Evolutionary conservation across 176 grass and related monocot species (phyloP).

Genomic region (Guadua angustifolia): DNA sequence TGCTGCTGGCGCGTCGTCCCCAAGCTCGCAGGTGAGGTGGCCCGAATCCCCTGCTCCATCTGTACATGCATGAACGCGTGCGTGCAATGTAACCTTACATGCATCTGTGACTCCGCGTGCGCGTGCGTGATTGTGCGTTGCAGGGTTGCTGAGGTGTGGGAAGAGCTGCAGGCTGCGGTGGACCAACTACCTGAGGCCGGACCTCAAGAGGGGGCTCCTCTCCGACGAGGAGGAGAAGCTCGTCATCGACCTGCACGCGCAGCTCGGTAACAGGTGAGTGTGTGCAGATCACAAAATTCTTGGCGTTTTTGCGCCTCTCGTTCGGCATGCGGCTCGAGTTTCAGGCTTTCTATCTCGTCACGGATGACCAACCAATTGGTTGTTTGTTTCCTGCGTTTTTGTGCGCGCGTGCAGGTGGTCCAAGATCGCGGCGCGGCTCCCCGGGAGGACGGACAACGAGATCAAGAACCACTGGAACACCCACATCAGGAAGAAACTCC

Average conservation of each 20-base stretch:
- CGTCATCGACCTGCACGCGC: slow-evolving; percentile 83
- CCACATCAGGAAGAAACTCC: slow-evolving; percentile 93
- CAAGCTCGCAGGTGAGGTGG: slow-evolving; percentile 70
- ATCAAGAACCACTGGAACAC: slow-evolving; percentile 99
- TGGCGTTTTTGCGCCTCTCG: neutral
- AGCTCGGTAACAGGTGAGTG: slow-evolving; percentile 83
- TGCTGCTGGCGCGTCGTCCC: slow-evolving; percentile 93
- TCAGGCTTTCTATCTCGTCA: neutral
- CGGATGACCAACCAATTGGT: neutral
- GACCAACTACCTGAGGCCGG: slow-evolving; percentile 92
- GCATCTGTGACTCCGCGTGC: neutral
- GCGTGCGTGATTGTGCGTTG: neutral
- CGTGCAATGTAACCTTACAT: neutral
- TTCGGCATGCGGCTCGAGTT: neutral
- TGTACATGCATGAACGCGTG: neutral
- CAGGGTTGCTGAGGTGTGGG: slow-evolving; percentile 83
- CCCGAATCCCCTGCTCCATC: neutral
- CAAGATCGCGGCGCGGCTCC: slow-evolving; percentile 86
- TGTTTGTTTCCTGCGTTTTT: neutral
- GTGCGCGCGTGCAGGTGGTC: slow-evolving; percentile 53
- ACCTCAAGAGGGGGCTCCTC: slow-evolving; percentile 84
- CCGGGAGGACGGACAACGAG: slow-evolving; percentile 92
- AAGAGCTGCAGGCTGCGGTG: slow-evolving; percentile 97
- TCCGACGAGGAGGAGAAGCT: slow-evolving; percentile 73
- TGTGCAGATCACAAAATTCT: neutral